Percentiles rank a stretch among this genome's conserved stretches.
These are phyloP conservation scores for Elasticomyces elasticus DNA, from an alignment of 495 filamentous ascomycete genomes.

Conservation along the genomic window DNA sequence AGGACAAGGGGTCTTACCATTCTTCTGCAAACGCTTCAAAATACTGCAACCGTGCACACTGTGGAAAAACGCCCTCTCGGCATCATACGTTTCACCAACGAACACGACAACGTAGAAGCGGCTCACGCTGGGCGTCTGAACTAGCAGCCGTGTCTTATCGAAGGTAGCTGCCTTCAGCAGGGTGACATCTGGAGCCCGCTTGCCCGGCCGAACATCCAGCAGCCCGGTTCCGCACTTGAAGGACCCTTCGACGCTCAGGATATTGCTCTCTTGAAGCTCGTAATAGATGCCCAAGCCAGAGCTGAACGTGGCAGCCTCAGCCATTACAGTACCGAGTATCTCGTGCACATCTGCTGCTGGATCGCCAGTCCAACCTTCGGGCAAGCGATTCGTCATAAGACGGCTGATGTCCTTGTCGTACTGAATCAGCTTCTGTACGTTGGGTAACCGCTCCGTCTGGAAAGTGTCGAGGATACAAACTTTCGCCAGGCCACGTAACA, in stretches of 20 bases:
- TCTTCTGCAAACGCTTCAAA: not conserved
- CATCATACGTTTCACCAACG: constrained; percentile 22
- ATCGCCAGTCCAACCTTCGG: constrained; percentile 36
- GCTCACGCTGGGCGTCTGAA: constrained; percentile 33
- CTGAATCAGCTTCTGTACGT: constrained; percentile 35
- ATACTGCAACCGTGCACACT: constrained; percentile 2
- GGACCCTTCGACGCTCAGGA: constrained; percentile 19
- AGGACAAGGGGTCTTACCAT: not conserved
- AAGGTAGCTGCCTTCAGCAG: constrained; percentile 37
- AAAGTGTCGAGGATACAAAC: constrained; percentile 37
- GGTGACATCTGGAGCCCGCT: constrained; percentile 36
- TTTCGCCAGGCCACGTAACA: constrained; percentile 31
- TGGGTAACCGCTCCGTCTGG: constrained; percentile 32
- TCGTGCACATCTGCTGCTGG: constrained; percentile 37
- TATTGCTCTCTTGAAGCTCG: constrained; percentile 28
- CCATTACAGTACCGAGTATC: constrained; percentile 34
- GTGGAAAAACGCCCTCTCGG: constrained; percentile 16
- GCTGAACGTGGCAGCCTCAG: constrained; percentile 36
- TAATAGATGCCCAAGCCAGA: constrained; percentile 39
- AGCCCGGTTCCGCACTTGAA: constrained; percentile 4
- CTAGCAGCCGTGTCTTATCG: constrained; percentile 34
- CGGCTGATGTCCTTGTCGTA: constrained; percentile 39
- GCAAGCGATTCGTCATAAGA: constrained; percentile 33
- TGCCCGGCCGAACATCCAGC: constrained; percentile 24
- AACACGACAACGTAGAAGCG: constrained; percentile 35